Conservation (phyloP, 371 early-diverging fungal genomes). For the Mucor mucedo region DNA sequence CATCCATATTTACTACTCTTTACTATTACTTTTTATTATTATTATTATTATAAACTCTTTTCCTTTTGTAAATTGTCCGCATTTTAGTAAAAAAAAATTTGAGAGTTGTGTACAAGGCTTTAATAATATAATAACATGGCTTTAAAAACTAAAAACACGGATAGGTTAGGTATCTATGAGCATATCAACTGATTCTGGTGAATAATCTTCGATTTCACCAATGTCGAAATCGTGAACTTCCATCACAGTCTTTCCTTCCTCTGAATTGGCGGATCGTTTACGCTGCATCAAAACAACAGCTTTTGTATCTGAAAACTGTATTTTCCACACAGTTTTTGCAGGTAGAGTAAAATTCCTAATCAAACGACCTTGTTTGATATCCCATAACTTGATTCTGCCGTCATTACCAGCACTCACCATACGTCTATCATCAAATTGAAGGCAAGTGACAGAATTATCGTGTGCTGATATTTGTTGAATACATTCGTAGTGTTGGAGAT, state of each 20-base stretch:
- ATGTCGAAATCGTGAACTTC: conserved; percentile 58
- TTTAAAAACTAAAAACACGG: neutral
- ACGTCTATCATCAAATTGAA: conserved; percentile 82
- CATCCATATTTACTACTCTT: neutral
- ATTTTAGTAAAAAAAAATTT: neutral
- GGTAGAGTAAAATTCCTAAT: conserved; percentile 70
- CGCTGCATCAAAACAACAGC: conserved; percentile 68
- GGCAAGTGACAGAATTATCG: conserved; percentile 84
- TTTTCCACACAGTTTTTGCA: conserved; percentile 66
- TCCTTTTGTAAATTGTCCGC: neutral
- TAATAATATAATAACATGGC: neutral
- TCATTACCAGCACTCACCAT: conserved; percentile 88
- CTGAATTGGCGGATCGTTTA: conserved; percentile 33
- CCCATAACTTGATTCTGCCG: conserved; percentile 87
- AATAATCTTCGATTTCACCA: conserved; percentile 30
- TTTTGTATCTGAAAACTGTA: conserved; percentile 66
- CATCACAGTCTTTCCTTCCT: conserved; percentile 52
- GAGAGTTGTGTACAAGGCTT: neutral
- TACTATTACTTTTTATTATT: neutral
- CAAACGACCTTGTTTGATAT: conserved; percentile 73
- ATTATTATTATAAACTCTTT: neutral
- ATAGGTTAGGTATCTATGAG: conserved; percentile 27
- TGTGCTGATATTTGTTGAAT: conserved; percentile 79
- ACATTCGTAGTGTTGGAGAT: conserved; percentile 69
- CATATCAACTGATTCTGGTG: conserved; percentile 25